Base-by-base conservation (phyloP, 164 flowering plant genomes). In the Annona cherimola region DNA sequence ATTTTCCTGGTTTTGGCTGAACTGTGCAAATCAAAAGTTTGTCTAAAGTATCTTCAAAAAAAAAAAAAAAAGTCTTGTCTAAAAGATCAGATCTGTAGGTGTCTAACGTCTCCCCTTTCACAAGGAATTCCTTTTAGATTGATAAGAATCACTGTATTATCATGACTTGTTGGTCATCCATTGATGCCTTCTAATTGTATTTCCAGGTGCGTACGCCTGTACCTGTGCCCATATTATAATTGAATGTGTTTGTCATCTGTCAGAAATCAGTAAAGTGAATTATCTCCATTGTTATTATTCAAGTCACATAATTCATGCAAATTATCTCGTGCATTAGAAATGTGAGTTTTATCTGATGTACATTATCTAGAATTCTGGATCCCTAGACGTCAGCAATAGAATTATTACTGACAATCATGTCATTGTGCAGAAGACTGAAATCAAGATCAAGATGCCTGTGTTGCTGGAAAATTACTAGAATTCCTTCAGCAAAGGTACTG, bases 391-490 rank as follows among this genome's bases (percentile, higher is more conserved):
- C 26, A n/a, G 20, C 66, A 50, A 41, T 4, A 3, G 6, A 44
- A 62, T 63, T 63, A 45, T 16, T 35, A 70, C 70, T 76, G 63
- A 64, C 76, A 41, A 8, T 20, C 62, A 74, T 69, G 66, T 64
- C 64, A 19, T 45, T 54, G 79, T 74, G 66, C 88, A 94, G 98
- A 92, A 86, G 90, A 78, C 74, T 92, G 69, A 96, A 94, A 71
- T 83, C 98, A 61, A 87, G 89, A 79, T 90, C 98, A 20, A 88
- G 95, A 84, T 84, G 88, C 81, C 79, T 92, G 86, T 88, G 89
- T 76, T 92, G 97, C 81, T 94, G 98, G 98, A 92, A 86, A 74
- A 78, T 91, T 72, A 78, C 90, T 42, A 86, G 80, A 82, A 78
- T 76, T 71, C 85, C 89, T 50, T 84, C 88, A 66, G 83, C 83